These are phyloP conservation scores for Yamadazyma diospyri DNA, from an alignment of 1,139 yeast genomes.

Conservation along the genomic window DNA sequence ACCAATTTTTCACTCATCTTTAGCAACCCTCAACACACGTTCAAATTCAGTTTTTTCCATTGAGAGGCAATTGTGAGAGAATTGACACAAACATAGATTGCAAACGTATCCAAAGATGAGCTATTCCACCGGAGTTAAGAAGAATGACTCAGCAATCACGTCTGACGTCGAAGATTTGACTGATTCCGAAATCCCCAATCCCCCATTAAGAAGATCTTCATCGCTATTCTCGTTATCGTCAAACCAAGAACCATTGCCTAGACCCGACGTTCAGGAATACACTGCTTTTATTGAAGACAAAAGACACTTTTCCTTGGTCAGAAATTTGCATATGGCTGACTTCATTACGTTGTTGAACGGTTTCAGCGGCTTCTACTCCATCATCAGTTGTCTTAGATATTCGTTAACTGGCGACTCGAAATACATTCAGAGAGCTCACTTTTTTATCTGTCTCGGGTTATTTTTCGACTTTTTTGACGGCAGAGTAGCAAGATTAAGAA, in stretches of 20 bases:
- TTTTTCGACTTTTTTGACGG: slow-evolving; percentile 97
- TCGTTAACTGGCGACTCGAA: slow-evolving; percentile 63
- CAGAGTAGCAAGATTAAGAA: slow-evolving; percentile 90
- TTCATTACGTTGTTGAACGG: slow-evolving; percentile 91
- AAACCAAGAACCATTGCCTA: slow-evolving; percentile 40
- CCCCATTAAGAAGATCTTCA: slow-evolving; percentile 41
- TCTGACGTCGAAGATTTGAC: slow-evolving; percentile 29
- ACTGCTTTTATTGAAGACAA: slow-evolving; percentile 73
- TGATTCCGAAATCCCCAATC: slow-evolving; percentile 18
- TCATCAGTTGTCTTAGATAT: slow-evolving; percentile 79
- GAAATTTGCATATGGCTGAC: slow-evolving; percentile 92
- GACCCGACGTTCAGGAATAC: slow-evolving; percentile 75
- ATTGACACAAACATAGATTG: not conserved
- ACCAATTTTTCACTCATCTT: slow-evolving; percentile 1
- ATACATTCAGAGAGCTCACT: slow-evolving; percentile 85
- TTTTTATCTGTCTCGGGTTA: slow-evolving; percentile 81
- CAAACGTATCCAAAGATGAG: slow-evolving; percentile 6
- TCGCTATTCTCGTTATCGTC: slow-evolving; percentile 40
- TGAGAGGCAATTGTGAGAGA: too few relatives aligned
- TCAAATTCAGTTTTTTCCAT: not conserved
- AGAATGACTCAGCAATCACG: slow-evolving; percentile 36
- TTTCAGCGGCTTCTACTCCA: slow-evolving; percentile 84
- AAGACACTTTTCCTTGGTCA: slow-evolving; percentile 71
- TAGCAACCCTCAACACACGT: slow-evolving; percentile 1
- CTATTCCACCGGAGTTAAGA: slow-evolving; percentile 12